Evolutionary conservation across 176 grass and related monocot genomes (phyloP), one percentile per base, ranked within the genome.

Genomic region (Musa schizocarpa): DNA sequence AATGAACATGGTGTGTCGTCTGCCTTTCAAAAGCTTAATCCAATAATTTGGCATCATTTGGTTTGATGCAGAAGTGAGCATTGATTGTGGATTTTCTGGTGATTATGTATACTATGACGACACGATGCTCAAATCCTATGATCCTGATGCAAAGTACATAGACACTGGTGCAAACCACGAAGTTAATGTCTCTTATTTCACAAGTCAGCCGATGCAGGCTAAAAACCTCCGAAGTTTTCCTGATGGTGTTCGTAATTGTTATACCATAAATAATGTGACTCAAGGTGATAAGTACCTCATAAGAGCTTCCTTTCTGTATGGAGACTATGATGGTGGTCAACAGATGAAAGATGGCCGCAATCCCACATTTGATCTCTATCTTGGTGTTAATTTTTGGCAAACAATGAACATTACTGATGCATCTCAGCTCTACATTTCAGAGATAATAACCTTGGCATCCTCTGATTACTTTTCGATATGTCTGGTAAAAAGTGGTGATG

Each of bases 281-380:
- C 29, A 50, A 14, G 68, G 68, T 19, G 19, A 20, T 11, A 70
- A 70, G 48, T 70, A 70, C 48, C 68, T 70, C 43, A 20, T 70
- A 10, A 49, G 68, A 70, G 68, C 68, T 70, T 70, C 68, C 68
- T 70, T 70, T 14, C 50, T 70, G 68, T 70, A 70, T 51, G 68
- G 68, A 13, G 50, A 70, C 14, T 70, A 70, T 20, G 68, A 70
- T 51, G 24, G 12, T 13, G 9, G 22, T 65, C 0, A 19, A 9
- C 34, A 3, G 34, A 43, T 17, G 2, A 10, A 21, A 24, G 19
- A 50, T 7, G 26, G 34, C 34, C 34, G 7, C 0, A 0, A 1
- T 1, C 9, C 12, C 43, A 11, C 34, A 20, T 70, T 70, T 70
- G 68, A 70, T 70, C 68, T 70, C 29, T 70, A 70, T n/a, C 9